A percentile compares a stretch with the other conserved stretches of the same genome.
Evolutionary conservation across 306 rosid species (phyloP).

Genomic region (Benincasa hispida): DNA sequence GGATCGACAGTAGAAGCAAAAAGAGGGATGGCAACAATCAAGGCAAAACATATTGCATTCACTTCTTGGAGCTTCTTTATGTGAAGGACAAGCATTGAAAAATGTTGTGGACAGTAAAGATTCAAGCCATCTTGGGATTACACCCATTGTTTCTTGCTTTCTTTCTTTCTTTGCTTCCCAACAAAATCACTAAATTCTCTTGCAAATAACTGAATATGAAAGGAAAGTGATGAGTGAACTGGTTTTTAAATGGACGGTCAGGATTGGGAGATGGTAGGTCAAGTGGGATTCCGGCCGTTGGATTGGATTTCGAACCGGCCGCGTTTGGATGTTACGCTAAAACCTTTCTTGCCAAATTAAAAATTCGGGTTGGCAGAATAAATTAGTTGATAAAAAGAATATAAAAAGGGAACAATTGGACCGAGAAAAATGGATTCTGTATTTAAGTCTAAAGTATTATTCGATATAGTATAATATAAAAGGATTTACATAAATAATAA

Average conservation of each 20-base stretch:
- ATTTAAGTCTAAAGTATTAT: too few species aligned
- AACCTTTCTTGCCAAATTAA: too few species aligned
- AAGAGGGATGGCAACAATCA: neutral
- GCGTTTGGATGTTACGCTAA: too few species aligned
- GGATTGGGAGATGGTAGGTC: slow-evolving; percentile 2
- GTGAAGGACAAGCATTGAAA: slow-evolving; percentile 5
- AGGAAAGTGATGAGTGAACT: neutral
- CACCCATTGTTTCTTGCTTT: neutral
- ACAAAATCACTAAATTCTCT: neutral
- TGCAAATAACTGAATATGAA: neutral
- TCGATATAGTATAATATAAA: too few species aligned
- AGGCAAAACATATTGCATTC: slow-evolving; percentile 16
- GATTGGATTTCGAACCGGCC: neutral
- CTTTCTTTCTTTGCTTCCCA: neutral
- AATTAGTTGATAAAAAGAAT: too few species aligned
- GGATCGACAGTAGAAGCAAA: slow-evolving; percentile 13
- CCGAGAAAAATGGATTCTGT: too few species aligned
- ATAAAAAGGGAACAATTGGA: too few species aligned
- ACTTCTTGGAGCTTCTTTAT: slow-evolving; percentile 3
- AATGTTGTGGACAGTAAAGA: neutral
- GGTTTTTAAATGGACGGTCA: neutral
- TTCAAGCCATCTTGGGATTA: slow-evolving; percentile 8
- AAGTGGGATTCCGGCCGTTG: neutral
- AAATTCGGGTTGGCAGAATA: too few species aligned
- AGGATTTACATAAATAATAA: too few species aligned